A percentile compares a stretch with the other conserved stretches of the same genome.
Evolutionary conservation across 306 rosid genomes (phyloP).

Genomic region (Vigna nakashimae): DNA sequence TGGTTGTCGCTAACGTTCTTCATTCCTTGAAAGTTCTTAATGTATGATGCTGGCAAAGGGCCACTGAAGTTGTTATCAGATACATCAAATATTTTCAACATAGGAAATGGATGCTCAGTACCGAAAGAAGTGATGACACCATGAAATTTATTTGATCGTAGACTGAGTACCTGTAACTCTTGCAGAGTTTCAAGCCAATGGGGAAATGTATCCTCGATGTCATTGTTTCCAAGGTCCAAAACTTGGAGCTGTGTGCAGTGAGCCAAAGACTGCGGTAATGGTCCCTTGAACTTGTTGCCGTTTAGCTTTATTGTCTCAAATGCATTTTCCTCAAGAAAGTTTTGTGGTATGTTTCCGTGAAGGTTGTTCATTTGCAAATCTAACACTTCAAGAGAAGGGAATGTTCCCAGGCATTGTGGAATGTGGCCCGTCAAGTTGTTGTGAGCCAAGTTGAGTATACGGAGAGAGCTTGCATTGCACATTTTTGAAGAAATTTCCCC

Average conservation of each 20-base stretch:
- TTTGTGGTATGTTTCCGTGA: constrained; percentile 35
- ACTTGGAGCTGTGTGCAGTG: constrained; percentile 24
- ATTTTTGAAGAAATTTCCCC: constrained; percentile 33
- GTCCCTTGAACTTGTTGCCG: constrained; percentile 48
- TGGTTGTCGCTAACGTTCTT: background rate
- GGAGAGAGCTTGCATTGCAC: background rate
- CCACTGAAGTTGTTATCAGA: constrained; percentile 50
- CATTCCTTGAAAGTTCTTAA: constrained; percentile 50
- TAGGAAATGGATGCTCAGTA: background rate
- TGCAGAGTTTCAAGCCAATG: constrained; percentile 46
- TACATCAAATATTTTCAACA: constrained; percentile 37
- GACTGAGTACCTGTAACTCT: constrained; percentile 41
- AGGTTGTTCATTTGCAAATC: constrained; percentile 50
- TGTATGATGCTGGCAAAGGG: constrained; percentile 37
- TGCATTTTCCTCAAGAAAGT: background rate
- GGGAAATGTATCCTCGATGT: constrained; percentile 43
- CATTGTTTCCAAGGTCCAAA: constrained; percentile 52
- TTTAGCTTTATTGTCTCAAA: constrained; percentile 41
- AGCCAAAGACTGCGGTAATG: constrained; percentile 39
- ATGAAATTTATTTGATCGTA: constrained; percentile 50
- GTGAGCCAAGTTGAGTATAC: background rate
- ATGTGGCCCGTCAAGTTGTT: constrained; percentile 31
- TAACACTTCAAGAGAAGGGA: constrained; percentile 8
- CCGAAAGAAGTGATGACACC: constrained; percentile 41
- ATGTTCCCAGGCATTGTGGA: constrained; percentile 43